Conservation (phyloP, 2,329 filamentous ascomycete genomes). For the Cladosporium sp. region DNA sequence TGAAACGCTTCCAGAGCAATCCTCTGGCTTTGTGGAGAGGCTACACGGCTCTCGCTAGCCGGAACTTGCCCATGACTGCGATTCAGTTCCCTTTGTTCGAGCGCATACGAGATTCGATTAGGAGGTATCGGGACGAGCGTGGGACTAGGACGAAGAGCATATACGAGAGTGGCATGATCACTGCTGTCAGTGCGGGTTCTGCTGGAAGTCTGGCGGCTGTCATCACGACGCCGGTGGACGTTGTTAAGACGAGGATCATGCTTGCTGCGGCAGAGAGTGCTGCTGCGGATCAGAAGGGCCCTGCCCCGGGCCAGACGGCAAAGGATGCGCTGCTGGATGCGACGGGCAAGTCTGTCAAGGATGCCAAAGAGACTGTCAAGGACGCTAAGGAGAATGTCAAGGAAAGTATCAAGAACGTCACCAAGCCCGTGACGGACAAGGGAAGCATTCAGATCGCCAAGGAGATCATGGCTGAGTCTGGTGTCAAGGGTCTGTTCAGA, state of each 20-base stretch:
- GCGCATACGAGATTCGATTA: slow-evolving; percentile 54
- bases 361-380: slow-evolving; percentile 20
- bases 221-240: slow-evolving; percentile 83
- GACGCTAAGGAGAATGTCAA: slow-evolving; percentile 27
- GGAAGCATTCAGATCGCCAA: slow-evolving; percentile 55
- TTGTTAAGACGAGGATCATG: slow-evolving; percentile 89
- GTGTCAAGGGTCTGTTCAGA: slow-evolving; percentile 69
- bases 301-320: slow-evolving; percentile 10
- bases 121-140: slow-evolving; percentile 38
- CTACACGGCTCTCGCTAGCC: slow-evolving; percentile 73
- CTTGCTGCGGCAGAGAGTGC: slow-evolving; percentile 52
- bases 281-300: slow-evolving; percentile 19
- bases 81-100: slow-evolving; percentile 88
- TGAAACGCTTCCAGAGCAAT: slow-evolving; percentile 52
- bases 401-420: slow-evolving; percentile 30
- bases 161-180: slow-evolving; percentile 64
- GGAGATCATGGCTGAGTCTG: slow-evolving; percentile 62
- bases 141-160: slow-evolving; percentile 42
- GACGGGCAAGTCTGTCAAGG: slow-evolving; percentile 30
- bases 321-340: slow-evolving; percentile 34
- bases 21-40: slow-evolving; percentile 59
- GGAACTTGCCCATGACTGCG: slow-evolving; percentile 83
- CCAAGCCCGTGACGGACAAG: slow-evolving; percentile 30
- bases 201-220: slow-evolving; percentile 72
- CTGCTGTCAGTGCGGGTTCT: slow-evolving; percentile 65